phyloP scores from a whole-genome alignment of 192 early-diverging fungal genomes.

The Lunasporangiospora selenospora region DNA sequence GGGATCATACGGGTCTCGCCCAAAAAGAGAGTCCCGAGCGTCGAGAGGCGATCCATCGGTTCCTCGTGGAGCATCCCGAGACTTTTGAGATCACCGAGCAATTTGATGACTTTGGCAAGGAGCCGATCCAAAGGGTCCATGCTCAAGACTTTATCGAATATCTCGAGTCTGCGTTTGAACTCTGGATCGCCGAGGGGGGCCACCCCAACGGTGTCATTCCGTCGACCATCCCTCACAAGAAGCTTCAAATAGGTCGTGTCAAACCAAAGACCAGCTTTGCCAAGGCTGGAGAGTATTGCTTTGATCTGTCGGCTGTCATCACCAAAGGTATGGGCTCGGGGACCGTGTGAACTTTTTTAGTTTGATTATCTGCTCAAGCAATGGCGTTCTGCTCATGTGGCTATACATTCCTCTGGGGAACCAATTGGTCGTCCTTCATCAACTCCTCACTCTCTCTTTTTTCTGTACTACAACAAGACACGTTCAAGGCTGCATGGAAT shows the following conservation, averaged over 20 bases:
- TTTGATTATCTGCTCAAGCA: no score
- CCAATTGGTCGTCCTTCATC: not conserved
- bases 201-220: constrained; percentile 63
- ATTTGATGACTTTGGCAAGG: constrained; percentile 58
- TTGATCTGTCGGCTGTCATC: constrained; percentile 61
- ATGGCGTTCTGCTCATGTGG: no score
- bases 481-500: constrained; percentile 67
- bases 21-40: constrained; percentile 41
- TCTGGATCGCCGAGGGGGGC: constrained; percentile 59
- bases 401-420: no score
- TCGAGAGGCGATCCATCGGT: constrained; percentile 22
- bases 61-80: constrained; percentile 12
- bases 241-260: constrained; percentile 23
- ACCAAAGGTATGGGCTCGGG: constrained; percentile 41
- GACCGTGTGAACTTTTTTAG: not conserved
- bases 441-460: not conserved
- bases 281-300: constrained; percentile 58
- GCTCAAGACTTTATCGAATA: constrained; percentile 63
- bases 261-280: constrained; percentile 19
- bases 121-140: constrained; percentile 64
- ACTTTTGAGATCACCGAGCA: constrained; percentile 36
- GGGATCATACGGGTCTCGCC: no score
- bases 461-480: constrained; percentile 52
- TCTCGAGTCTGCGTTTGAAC: constrained; percentile 63
- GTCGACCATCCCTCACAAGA: constrained; percentile 53